Base-by-base conservation (phyloP, 257 asterid species). In the Solanum appendiculatum region DNA sequence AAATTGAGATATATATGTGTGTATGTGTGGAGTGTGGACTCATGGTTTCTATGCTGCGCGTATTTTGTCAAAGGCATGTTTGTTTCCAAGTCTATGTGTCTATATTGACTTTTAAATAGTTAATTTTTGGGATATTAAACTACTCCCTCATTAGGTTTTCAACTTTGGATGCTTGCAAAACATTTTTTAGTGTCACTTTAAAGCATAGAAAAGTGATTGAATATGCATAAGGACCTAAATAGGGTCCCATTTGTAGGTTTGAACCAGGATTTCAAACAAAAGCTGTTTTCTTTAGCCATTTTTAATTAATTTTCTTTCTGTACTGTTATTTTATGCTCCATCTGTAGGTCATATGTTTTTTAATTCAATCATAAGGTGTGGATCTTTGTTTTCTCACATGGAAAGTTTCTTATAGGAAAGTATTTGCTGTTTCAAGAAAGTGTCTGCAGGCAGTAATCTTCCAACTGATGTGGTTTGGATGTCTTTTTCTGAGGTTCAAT, bases 401-500 rank as follows among this genome's bases (percentile, higher is more conserved):
- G 36, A 56, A 64, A 40, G 1, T 78, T 78, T 63, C 46, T 51
- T n/a, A 86, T 27, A 27, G 56, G 39, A 18, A 5, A 77, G 63
- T 66, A 42, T 72, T 86, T 51, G 78, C 86, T 78, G 69, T 60
- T 78, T 86, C 86, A 64, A 63, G 80, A 34, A 64, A 31, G 86
- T 58, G 60, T 63, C 56, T 42, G 75, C 60, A 84, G 78, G 63
- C 29, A 37, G 75, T 54, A 51, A 37, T 54, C 88, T 39, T 86
- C 74, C n/a, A 27, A 42, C 40, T 86, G 10, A 58, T 77, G 36
- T n/a, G 51, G 51, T 82, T 42, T 86, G 86, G 29, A 86, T 86
- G 88, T 78, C 88, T 44, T 81, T 81, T 86, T 63, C 15, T 44
- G 78, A 86, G 88, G 88, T 86, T 58, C 25, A 39, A 39, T 64